Evolutionary conservation across 257 asterid genomes (phyloP).

Genomic region (Nicotiana tomentosiformis): DNA sequence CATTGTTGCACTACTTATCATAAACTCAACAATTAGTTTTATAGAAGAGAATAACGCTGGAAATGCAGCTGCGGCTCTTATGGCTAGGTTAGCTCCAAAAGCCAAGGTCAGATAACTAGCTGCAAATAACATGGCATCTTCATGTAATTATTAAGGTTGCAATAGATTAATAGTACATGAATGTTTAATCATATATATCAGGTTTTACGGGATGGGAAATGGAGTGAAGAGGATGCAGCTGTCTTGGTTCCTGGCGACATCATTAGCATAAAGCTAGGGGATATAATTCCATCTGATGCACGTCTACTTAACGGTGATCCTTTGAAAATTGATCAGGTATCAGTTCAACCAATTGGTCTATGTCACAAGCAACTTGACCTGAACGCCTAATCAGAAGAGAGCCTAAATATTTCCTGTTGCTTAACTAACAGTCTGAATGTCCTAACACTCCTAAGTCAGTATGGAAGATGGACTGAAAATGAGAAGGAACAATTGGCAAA

Average conservation of each 20-base stretch:
- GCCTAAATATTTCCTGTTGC: background rate
- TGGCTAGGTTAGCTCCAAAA: conserved; percentile 38
- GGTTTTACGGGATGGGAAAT: conserved; percentile 31
- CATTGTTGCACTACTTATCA: conserved; percentile 19
- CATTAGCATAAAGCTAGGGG: conserved; percentile 35
- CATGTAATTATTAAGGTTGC: background rate
- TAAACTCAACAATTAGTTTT: conserved; percentile 30
- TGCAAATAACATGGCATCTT: background rate
- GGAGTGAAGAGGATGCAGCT: conserved; percentile 35
- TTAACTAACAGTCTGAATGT: background rate
- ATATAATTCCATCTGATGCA: conserved; percentile 40
- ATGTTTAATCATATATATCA: background rate
- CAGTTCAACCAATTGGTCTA: background rate
- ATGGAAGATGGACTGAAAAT: background rate
- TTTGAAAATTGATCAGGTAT: conserved; percentile 35
- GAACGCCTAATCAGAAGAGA: background rate
- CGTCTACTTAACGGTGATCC: conserved; percentile 37
- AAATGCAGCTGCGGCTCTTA: conserved; percentile 38
- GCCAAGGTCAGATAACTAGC: conserved; percentile 22
- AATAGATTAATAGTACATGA: background rate
- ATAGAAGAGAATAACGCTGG: conserved; percentile 36
- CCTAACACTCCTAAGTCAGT: background rate
- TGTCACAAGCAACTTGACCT: background rate
- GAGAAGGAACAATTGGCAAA: background rate
- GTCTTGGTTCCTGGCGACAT: conserved; percentile 40